Evolutionary conservation across 192 early-diverging fungal genomes (phyloP).

Genomic region (Irineochytrium annulatum): DNA sequence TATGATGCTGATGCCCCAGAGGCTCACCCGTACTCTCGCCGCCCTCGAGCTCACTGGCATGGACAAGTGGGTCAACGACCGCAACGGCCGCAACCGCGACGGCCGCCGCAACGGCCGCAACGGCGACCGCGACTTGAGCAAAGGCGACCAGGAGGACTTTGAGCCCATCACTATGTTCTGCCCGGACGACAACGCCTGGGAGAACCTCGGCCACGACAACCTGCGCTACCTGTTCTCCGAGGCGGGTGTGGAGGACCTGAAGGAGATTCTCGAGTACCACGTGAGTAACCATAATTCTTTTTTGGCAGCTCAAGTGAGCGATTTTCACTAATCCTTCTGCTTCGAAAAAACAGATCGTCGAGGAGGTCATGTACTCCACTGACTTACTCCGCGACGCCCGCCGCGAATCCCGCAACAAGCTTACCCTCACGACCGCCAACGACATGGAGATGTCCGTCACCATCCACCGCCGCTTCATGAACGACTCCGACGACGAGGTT

Average conservation of each 20-base stretch:
- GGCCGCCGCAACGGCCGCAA: no score
- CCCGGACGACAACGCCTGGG: constrained; percentile 28
- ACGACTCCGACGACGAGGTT: not conserved
- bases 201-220: constrained; percentile 27
- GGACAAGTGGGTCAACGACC: not conserved
- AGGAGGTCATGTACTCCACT: constrained; percentile 21
- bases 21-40: constrained; percentile 17
- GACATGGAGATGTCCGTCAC: not conserved
- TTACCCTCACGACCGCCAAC: not conserved
- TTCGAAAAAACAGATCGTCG: constrained; percentile 14
- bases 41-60: constrained; percentile 15
- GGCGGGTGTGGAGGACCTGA: constrained; percentile 16
- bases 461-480: not conserved
- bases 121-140: no score
- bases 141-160: no score
- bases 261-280: constrained; percentile 35
- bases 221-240: constrained; percentile 25
- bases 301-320: no score
- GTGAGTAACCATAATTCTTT: constrained; percentile 11
- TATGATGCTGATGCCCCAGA: constrained; percentile 18
- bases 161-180: constrained; percentile 26
- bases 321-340: not conserved
- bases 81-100: no score
- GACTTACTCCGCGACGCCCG: no score
- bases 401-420: no score